Conservation (phyloP, 2,329 filamentous ascomycete species). For the Lachnellula subtilissima region DNA sequence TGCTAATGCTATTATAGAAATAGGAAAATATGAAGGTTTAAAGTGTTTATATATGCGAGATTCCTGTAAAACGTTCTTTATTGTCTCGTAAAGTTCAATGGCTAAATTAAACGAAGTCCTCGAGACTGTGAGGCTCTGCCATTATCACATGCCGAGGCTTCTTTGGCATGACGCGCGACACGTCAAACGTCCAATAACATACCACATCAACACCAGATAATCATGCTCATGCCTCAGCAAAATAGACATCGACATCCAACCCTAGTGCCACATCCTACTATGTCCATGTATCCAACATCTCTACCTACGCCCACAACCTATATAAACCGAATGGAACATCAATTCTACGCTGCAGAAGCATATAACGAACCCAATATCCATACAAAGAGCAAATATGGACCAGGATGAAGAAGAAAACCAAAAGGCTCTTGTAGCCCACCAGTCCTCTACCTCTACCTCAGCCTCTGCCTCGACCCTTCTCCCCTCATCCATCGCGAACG, state of each 20-base stretch:
- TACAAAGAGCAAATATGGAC: slow-evolving; percentile 18
- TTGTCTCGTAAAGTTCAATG: too few species aligned
- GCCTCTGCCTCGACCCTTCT: slow-evolving; percentile 46
- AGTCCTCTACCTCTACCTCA: slow-evolving; percentile 30
- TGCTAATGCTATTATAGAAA: background rate
- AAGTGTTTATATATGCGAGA: too few species aligned
- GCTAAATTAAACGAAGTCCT: too few species aligned
- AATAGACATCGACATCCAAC: background rate
- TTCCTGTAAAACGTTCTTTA: too few species aligned
- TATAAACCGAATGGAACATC: slow-evolving; percentile 1
- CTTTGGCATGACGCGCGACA: slow-evolving; percentile 8
- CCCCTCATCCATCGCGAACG: slow-evolving; percentile 51
- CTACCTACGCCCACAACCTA: background rate
- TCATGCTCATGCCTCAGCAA: slow-evolving; percentile 4
- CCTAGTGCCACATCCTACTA: slow-evolving; percentile 1
- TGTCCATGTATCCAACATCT: background rate
- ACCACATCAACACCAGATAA: slow-evolving; percentile 2
- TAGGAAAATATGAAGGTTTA: too few species aligned
- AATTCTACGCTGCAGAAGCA: background rate
- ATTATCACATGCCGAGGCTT: slow-evolving; percentile 25
- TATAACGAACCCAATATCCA: background rate
- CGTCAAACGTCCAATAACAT: slow-evolving; percentile 4
- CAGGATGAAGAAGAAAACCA: slow-evolving; percentile 21
- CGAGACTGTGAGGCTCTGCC: background rate
- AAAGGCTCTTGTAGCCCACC: slow-evolving; percentile 1